These are phyloP conservation scores for Amyloporia xantha DNA, from an alignment of 768 basidiomycete genomes.

Conservation along the genomic window DNA sequence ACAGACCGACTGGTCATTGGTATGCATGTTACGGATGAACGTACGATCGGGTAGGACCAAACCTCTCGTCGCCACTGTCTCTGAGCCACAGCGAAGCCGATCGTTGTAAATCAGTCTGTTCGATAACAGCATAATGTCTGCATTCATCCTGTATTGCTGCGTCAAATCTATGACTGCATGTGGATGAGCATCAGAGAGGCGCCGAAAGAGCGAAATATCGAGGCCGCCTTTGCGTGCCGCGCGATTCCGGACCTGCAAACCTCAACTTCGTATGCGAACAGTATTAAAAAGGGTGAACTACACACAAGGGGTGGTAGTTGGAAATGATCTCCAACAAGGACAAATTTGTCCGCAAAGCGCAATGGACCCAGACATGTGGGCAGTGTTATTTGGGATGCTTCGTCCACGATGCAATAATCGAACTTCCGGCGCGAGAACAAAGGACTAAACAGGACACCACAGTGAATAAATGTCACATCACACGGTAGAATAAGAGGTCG, in stretches of 20 bases:
- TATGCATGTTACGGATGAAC: constrained; percentile 42
- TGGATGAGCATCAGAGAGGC: constrained; percentile 83
- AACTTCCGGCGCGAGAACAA: constrained; percentile 81
- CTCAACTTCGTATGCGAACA: not conserved
- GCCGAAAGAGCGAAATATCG: constrained; percentile 85
- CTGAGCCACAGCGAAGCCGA: constrained; percentile 72
- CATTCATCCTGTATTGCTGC: constrained; percentile 95
- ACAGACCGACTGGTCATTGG: constrained; percentile 17
- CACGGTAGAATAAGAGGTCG: too few relatives aligned
- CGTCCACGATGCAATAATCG: constrained; percentile 97
- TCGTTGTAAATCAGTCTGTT: constrained; percentile 83
- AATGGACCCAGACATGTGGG: constrained; percentile 94
- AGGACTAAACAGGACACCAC: too few relatives aligned
- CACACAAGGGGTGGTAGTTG: constrained; percentile 91
- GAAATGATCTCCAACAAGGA: constrained; percentile 96
- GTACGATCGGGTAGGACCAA: constrained; percentile 46
- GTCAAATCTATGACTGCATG: constrained; percentile 79
- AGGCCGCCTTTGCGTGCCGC: constrained; percentile 80
- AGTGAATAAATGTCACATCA: too few relatives aligned
- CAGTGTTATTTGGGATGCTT: constrained; percentile 95
- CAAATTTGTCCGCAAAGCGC: constrained; percentile 82
- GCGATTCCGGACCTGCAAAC: constrained; percentile 67
- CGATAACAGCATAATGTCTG: constrained; percentile 88
- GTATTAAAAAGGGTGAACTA: constrained; percentile 1
- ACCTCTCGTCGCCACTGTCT: constrained; percentile 53